Evolutionary conservation across 1,139 yeast species (phyloP).

Genomic region (Yarrowia galli): DNA sequence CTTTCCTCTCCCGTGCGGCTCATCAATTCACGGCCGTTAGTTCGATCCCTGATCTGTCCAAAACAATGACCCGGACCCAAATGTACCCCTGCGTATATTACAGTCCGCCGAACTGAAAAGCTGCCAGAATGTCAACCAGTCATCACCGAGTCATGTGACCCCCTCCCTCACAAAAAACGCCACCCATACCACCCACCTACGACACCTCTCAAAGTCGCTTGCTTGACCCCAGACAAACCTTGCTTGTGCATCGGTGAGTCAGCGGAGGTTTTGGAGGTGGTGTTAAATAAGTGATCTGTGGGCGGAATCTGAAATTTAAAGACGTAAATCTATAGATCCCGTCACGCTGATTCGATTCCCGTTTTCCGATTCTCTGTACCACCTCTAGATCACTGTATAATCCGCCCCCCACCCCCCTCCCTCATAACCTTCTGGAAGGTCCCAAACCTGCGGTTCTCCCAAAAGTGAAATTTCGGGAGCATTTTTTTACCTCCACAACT

Average conservation of each 20-base stretch:
- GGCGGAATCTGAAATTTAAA: background rate
- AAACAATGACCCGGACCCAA: too few relatives aligned
- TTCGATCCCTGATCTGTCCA: too few relatives aligned
- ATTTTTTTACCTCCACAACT: background rate
- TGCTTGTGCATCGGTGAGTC: conserved; percentile 5
- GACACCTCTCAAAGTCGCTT: too few relatives aligned
- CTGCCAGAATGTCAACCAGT: too few relatives aligned
- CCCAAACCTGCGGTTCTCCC: background rate
- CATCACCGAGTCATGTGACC: too few relatives aligned
- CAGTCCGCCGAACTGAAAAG: too few relatives aligned
- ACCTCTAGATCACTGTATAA: background rate
- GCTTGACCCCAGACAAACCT: conserved; percentile 5
- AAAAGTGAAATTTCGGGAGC: conserved; percentile 1
- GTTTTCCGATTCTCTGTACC: background rate
- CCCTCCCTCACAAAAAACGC: too few relatives aligned
- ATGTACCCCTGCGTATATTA: too few relatives aligned
- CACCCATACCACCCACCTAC: too few relatives aligned
- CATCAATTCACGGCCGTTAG: too few relatives aligned
- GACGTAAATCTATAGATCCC: background rate
- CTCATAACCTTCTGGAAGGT: conserved; percentile 3
- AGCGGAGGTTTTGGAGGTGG: background rate
- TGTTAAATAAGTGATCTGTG: background rate
- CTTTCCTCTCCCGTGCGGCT: too few relatives aligned
- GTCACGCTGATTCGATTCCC: background rate
- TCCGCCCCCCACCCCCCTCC: background rate